Percentiles rank a stretch among this genome's conserved stretches.
Evolutionary conservation across 768 basidiomycete species (phyloP).

Genomic region (Rubroboletus pulcherrimus): DNA sequence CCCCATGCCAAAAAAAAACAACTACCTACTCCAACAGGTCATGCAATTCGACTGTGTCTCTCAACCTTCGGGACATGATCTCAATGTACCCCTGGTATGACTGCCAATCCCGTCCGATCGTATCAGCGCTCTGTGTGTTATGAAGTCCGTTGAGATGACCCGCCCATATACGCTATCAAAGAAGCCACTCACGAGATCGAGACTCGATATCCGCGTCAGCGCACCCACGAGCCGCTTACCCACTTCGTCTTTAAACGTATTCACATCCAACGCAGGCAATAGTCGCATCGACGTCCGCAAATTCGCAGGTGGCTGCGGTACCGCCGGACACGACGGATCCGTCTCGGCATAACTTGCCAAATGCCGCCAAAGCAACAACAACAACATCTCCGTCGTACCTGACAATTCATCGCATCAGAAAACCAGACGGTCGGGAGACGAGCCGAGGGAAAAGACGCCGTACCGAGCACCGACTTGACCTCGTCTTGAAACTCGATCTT

Average conservation of each 20-base stretch:
- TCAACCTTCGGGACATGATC: conserved; percentile 68
- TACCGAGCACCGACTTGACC: conserved; percentile 56
- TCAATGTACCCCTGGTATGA: conserved; percentile 69
- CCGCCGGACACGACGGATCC: conserved; percentile 14
- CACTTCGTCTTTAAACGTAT: conserved; percentile 54
- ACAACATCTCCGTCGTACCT: conserved; percentile 75
- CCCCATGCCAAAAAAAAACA: neutral
- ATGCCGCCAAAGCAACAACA: conserved; percentile 81
- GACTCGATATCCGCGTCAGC: conserved; percentile 48
- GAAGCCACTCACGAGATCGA: conserved; percentile 46
- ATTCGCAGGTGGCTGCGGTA: conserved; percentile 21
- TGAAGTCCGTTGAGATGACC: no score
- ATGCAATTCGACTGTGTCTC: conserved; percentile 58
- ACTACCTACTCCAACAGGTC: conserved; percentile 31
- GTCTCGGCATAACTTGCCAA: conserved; percentile 56
- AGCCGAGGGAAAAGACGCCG: neutral
- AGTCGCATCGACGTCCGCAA: conserved; percentile 52
- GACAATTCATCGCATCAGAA: neutral
- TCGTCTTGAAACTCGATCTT: conserved; percentile 38
- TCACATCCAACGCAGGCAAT: conserved; percentile 53
- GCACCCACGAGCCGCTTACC: conserved; percentile 52
- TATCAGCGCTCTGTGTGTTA: conserved; percentile 37
- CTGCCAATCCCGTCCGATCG: conserved; percentile 51
- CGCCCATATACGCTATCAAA: neutral
- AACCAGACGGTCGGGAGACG: neutral